These are phyloP conservation scores for Clitoria ternatea DNA, from an alignment of 306 rosid species.

Conservation along the genomic window DNA sequence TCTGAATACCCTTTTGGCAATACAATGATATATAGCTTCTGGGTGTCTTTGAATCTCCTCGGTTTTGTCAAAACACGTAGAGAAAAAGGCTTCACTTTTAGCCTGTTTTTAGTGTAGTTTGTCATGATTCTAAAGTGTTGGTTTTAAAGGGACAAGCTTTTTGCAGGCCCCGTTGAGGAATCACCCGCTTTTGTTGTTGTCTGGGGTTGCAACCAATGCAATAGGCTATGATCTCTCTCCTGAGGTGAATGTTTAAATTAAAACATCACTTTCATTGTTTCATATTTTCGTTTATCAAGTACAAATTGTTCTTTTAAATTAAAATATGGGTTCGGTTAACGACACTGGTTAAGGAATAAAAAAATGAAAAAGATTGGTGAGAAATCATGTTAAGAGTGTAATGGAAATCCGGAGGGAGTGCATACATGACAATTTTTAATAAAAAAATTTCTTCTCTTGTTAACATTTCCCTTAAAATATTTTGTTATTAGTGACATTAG, in stretches of 20 bases:
- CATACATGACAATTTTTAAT: no score
- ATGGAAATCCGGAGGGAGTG: no score
- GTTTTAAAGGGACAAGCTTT: neutral
- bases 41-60: conserved; percentile 5
- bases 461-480: no score
- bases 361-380: no score
- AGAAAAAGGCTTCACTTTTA: neutral
- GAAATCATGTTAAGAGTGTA: no score
- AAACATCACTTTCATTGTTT: neutral
- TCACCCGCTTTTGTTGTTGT: conserved; percentile 76
- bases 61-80: neutral
- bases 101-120: neutral
- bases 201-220: conserved; percentile 87
- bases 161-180: conserved; percentile 64
- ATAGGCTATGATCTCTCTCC: conserved; percentile 91
- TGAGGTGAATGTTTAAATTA: no score
- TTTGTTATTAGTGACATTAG: no score
- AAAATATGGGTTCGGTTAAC: no score
- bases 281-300: neutral
- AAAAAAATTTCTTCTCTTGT: no score
- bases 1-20: conserved; percentile 14
- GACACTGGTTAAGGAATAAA: no score
- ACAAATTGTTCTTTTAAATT: no score
- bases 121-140: neutral
- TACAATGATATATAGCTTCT: conserved; percentile 7